Base-by-base conservation (phyloP, 2,329 filamentous ascomycete genomes). In the Colletotrichum orchidophilum region DNA sequence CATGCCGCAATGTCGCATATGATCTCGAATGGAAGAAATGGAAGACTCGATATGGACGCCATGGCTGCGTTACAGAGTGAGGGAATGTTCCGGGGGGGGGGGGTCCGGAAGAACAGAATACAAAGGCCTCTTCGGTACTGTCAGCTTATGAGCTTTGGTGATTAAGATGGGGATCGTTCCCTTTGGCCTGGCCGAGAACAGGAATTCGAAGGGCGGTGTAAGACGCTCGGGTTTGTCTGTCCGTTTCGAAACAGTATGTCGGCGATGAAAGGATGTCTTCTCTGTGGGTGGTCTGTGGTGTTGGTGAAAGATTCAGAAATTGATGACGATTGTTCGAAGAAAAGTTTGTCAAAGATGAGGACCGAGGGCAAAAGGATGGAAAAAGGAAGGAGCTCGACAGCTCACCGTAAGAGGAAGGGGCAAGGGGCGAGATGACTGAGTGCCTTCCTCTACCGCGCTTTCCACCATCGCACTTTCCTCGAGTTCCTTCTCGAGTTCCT, bases 271-370 rank as follows among this genome's bases (percentile, higher is more conserved):
- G 35, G 1, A 15, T 3, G 35, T 39, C 15, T 7, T 42, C n/a
- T n/a, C n/a, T n/a, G n/a, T n/a, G n/a, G n/a, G n/a, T n/a, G 5
- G 6, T 42, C 18, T 3, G 39, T n/a, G 39, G 0, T 42, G 39
- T n/a, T n/a, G 18, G 15, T 7, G 2, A 6, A n/a, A n/a, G 39
- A 7, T 0, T n/a, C 18, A 42, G 1, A n/a, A 42, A 2, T 18
- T 0, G 39, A 42, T 42, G 39, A 0, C 15, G 15, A 9, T 42
- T 15, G 15, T n/a, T 15, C 15, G 33, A n/a, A 42, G 3, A 18
- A 42, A 42, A 4, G 13, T 18, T 39, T 0, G 35, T 1, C 1
- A 39, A 15, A 15, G 13, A 2, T 6, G 12, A 39, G 39, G 39
- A n/a, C n/a, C n/a, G n/a, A n/a, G 2, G n/a, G 39, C 7, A 42